A percentile compares a stretch with the other conserved stretches of the same genome.
Evolutionary conservation across 257 asterid genomes (phyloP).

Genomic region (Solanum ossicruentum): DNA sequence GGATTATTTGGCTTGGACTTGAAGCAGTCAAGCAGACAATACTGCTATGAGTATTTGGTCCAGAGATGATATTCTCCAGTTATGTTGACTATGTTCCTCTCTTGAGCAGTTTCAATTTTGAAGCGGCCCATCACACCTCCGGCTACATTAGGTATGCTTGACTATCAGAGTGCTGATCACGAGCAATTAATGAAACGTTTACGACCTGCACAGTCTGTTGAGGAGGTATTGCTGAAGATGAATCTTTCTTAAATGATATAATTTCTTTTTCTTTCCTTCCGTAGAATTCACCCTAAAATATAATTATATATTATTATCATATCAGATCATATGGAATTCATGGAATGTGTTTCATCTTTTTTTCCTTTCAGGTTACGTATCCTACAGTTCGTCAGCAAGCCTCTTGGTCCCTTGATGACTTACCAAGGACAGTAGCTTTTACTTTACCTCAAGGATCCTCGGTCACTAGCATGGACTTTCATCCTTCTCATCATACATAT

Average conservation of each 20-base stretch:
- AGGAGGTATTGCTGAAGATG: conserved; percentile 47
- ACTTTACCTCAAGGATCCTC: conserved; percentile 82
- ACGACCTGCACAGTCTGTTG: conserved; percentile 88
- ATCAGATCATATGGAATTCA: not conserved
- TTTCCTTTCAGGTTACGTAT: conserved; percentile 64
- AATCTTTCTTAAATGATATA: not conserved
- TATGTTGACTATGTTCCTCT: not conserved
- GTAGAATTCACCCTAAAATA: not conserved
- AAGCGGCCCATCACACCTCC: conserved; percentile 98
- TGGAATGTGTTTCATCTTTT: conserved; percentile 1
- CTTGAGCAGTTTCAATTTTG: conserved; percentile 53
- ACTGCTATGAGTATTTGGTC: not conserved
- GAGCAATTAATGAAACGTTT: conserved; percentile 93
- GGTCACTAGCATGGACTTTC: conserved; percentile 87
- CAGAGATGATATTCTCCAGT: not conserved
- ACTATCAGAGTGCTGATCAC: conserved; percentile 78
- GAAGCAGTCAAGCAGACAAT: not conserved
- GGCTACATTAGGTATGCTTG: conserved; percentile 81
- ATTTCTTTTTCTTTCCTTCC: not conserved
- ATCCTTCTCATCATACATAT: conserved; percentile 73
- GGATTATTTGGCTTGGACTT: not conserved
- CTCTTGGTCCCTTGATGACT: conserved; percentile 77
- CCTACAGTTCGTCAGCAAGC: conserved; percentile 80
- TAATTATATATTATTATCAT: not conserved
- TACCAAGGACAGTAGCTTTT: conserved; percentile 87